Evolutionary conservation across 345 rosid species (phyloP), one percentile per base, ranked within the genome.

Genomic region (Tarenaya hassleriana): DNA sequence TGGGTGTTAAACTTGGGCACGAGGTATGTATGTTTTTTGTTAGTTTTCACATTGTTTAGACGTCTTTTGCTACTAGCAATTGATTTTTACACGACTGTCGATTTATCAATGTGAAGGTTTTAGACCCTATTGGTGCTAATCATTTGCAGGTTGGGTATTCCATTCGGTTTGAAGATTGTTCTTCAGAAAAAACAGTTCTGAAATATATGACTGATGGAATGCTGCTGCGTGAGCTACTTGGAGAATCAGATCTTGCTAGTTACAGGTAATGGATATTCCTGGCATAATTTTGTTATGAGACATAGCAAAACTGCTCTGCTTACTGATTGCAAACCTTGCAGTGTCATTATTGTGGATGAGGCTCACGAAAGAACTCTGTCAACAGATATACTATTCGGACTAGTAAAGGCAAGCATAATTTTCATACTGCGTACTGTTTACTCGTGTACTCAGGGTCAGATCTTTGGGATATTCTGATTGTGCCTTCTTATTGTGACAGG

Each of bases 281-380:
- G 5, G 7, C 10, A 34, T 34, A 11, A 32, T 35, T 7, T 16
- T 45, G 31, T 13, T 17, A 7, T 41, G 33, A 8, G 24, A 19
- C 40, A 7, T 45, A 24, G 20, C 48, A 9, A 31, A 42, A 40
- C 50, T 24, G 29, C 40, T 54, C 58, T 57, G 41, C 54, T 69
- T 58, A 52, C 52, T 40, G 42, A 27, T 16, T 39, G 19, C 34
- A 58, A 58, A 52, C 66, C 52, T 70, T 70, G 63, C 78, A 89
- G 97, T 61, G 90, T 92, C 21, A 73, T 88, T 59, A 88, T 92
- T 86, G 96, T 92, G 67, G 98, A 92, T 50, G 96, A 92, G 78
- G 96, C 98, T 2, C 98, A 92, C 69, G 98, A 92, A 77, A 92
- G 98, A 74, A 92, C 98, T 19, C 67, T 92, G 60, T 92, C 98